Evolutionary conservation across 345 rosid species (phyloP).

Genomic region (Rhodamnia argentea): DNA sequence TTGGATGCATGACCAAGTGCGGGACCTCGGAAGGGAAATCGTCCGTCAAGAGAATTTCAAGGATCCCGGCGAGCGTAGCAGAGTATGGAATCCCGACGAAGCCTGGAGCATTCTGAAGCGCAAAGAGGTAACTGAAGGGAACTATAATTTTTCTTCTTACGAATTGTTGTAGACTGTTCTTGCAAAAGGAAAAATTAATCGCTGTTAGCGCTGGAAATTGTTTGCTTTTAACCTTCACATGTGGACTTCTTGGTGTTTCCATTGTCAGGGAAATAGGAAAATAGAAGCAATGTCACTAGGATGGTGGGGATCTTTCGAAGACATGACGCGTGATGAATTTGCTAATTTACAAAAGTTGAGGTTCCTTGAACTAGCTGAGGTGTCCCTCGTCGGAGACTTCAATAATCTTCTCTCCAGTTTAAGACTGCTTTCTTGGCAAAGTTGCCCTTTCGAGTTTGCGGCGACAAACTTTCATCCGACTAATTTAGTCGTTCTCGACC

Average conservation of each 20-base stretch:
- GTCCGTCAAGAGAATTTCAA: too few relatives aligned
- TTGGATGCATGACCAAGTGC: too few relatives aligned
- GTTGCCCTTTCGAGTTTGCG: neutral
- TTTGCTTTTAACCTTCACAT: neutral
- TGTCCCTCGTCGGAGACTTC: neutral
- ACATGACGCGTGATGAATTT: neutral
- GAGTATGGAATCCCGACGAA: too few relatives aligned
- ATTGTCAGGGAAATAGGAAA: neutral
- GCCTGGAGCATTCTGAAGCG: fast-evolving
- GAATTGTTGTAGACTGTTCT: neutral
- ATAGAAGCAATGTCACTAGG: neutral
- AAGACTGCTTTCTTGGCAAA: neutral
- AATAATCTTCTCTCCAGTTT: neutral
- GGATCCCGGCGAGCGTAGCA: too few relatives aligned
- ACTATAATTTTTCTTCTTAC: fast-evolving
- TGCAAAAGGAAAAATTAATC: neutral
- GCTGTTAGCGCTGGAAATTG: neutral
- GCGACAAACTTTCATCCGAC: neutral
- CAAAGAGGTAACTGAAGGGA: neutral
- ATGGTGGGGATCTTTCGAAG: neutral
- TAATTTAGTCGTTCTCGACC: neutral
- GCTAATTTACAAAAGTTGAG: neutral
- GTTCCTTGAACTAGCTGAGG: neutral
- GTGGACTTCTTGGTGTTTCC: neutral
- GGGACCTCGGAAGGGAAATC: too few relatives aligned